These are phyloP conservation scores for Pleomassaria siparia DNA, from an alignment of 2,329 filamentous ascomycete genomes.

Conservation along the genomic window DNA sequence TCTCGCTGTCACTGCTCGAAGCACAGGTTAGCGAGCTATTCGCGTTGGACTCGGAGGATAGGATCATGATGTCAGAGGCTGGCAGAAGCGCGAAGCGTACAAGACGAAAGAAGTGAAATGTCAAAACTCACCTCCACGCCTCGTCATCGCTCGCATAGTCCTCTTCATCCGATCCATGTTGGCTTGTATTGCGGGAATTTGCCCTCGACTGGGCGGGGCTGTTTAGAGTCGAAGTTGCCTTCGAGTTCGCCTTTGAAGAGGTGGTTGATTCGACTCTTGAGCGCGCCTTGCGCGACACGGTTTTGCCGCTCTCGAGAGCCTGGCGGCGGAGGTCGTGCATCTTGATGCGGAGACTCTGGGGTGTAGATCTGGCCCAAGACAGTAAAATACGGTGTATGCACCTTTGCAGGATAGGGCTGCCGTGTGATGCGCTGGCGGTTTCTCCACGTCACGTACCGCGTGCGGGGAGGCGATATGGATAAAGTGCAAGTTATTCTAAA, in stretches of 20 bases:
- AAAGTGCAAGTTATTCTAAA: constrained; percentile 34
- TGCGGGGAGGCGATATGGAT: constrained; percentile 25
- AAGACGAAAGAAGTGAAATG: constrained; percentile 2
- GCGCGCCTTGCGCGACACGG: constrained; percentile 67
- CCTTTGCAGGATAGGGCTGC: constrained; percentile 12
- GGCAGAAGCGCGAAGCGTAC: constrained; percentile 5
- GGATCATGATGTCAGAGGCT: constrained; percentile 30
- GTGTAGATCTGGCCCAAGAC: neutral
- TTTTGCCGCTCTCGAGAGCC: constrained; percentile 72
- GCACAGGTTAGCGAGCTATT: constrained; percentile 24
- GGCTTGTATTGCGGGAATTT: constrained; percentile 54
- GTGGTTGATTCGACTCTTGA: constrained; percentile 58
- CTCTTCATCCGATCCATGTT: constrained; percentile 66
- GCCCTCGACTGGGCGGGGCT: constrained; percentile 60
- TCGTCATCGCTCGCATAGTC: constrained; percentile 63
- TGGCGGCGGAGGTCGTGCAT: constrained; percentile 69
- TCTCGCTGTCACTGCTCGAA: constrained; percentile 57
- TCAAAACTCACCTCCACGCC: constrained; percentile 54
- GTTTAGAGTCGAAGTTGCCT: constrained; percentile 57
- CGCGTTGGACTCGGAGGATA: constrained; percentile 12
- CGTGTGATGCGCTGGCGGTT: constrained; percentile 19
- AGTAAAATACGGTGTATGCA: neutral
- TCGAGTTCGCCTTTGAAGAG: constrained; percentile 61
- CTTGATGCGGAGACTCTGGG: constrained; percentile 8
- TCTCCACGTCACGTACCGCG: constrained; percentile 15